These are phyloP conservation scores for Pseudogymnoascus sp. DNA, from an alignment of 2,329 filamentous ascomycete species.

Conservation along the genomic window DNA sequence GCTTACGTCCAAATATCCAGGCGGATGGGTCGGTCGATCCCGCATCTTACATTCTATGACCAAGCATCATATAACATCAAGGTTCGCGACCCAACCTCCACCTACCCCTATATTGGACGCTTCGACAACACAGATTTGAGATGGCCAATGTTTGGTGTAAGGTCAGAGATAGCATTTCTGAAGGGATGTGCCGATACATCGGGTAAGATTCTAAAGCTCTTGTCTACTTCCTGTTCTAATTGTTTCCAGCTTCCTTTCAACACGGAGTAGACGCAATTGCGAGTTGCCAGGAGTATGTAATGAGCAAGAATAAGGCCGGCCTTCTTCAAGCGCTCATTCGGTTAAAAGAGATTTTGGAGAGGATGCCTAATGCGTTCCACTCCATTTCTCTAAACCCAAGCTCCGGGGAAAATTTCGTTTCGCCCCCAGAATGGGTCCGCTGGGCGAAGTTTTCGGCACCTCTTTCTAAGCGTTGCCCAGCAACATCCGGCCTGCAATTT, in stretches of 20 bases:
- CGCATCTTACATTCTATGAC: slow-evolving; percentile 46
- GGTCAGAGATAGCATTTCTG: slow-evolving; percentile 43
- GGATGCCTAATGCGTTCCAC: slow-evolving; percentile 47
- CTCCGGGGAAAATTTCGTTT: slow-evolving; percentile 43
- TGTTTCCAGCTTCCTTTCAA: slow-evolving; percentile 38
- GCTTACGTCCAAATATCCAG: slow-evolving; percentile 44
- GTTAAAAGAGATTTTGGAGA: slow-evolving; percentile 45
- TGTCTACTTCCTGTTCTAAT: not conserved
- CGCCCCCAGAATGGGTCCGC: slow-evolving; percentile 41
- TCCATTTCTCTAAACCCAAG: slow-evolving; percentile 46
- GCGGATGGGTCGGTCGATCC: slow-evolving; percentile 44
- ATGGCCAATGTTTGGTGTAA: slow-evolving; percentile 48
- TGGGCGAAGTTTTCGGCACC: slow-evolving; percentile 46
- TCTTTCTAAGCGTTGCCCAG: slow-evolving; percentile 42
- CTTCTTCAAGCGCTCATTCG: slow-evolving; percentile 43
- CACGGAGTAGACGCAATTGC: slow-evolving; percentile 45
- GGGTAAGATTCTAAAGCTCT: slow-evolving; percentile 22
- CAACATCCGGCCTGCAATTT: slow-evolving; percentile 44
- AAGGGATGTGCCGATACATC: slow-evolving; percentile 43
- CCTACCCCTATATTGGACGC: slow-evolving; percentile 41
- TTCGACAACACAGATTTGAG: slow-evolving; percentile 47
- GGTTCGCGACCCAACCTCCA: slow-evolving; percentile 41
- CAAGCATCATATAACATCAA: slow-evolving; percentile 47
- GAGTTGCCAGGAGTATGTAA: slow-evolving; percentile 46
- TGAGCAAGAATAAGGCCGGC: slow-evolving; percentile 44